A percentile compares a stretch with the other conserved stretches of the same genome.
Evolutionary conservation across 306 rosid genomes (phyloP).

Genomic region (Cicer pinnatifidum): DNA sequence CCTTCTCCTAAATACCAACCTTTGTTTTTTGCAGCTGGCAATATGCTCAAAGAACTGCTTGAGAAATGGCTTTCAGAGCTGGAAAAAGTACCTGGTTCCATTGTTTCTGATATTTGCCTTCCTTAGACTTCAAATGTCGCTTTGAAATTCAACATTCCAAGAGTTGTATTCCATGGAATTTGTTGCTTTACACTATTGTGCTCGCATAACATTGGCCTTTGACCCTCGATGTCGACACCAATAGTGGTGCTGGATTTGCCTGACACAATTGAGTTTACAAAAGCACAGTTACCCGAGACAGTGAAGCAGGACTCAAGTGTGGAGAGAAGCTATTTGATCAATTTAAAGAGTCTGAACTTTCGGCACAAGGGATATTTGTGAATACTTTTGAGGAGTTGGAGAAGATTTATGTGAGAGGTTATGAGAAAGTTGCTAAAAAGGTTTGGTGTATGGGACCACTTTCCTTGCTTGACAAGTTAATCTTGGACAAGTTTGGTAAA

Average conservation of each 20-base stretch:
- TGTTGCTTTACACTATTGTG: conserved; percentile 68
- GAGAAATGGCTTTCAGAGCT: conserved; percentile 49
- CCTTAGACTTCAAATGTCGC: conserved; percentile 61
- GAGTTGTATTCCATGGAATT: conserved; percentile 63
- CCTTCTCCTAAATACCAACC: conserved; percentile 46
- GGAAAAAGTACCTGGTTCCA: conserved; percentile 52
- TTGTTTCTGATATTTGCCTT: conserved; percentile 59
- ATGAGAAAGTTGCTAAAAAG: conserved; percentile 46
- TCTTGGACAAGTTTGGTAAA: conserved; percentile 45
- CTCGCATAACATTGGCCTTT: conserved; percentile 49
- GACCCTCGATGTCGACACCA: conserved; percentile 49
- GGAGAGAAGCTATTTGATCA: conserved; percentile 49
- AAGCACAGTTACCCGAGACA: conserved; percentile 64
- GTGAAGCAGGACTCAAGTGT: conserved; percentile 33
- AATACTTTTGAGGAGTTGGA: conserved; percentile 69
- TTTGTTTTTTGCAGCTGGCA: conserved; percentile 36
- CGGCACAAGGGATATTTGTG: conserved; percentile 59
- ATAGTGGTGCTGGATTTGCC: conserved; percentile 63
- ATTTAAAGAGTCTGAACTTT: conserved; percentile 54
- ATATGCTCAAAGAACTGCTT: conserved; percentile 56
- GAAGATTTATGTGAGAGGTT: conserved; percentile 41
- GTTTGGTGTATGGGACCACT: conserved; percentile 83
- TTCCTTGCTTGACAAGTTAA: conserved; percentile 52
- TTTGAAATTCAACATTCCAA: conserved; percentile 56
- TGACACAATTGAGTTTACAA: conserved; percentile 57